Percentiles rank a stretch among this genome's conserved stretches.
phyloP scores from a whole-genome alignment of 768 basidiomycete genomes.

The Crassisporium funariophilum region DNA sequence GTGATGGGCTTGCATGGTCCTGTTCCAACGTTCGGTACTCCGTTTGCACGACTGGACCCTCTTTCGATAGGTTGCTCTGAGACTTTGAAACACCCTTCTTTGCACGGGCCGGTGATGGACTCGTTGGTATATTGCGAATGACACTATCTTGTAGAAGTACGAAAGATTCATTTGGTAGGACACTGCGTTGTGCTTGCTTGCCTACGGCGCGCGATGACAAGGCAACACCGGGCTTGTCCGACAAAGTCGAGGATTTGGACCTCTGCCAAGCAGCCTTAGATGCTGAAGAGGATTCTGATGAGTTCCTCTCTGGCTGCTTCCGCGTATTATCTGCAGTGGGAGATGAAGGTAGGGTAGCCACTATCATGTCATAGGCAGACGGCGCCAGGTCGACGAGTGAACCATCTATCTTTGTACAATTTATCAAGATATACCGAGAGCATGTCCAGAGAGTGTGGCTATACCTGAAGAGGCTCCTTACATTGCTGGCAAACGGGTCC shows the following conservation, averaged over 20 bases:
- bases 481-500: conserved; percentile 80
- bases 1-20: conserved; percentile 65
- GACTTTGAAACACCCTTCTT: conserved; percentile 48
- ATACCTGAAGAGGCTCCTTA: conserved; percentile 86
- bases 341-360: conserved; percentile 62
- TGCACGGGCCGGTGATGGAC: conserved; percentile 35
- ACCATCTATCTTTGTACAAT: conserved; percentile 68
- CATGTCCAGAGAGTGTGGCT: conserved; percentile 9
- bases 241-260: conserved; percentile 43
- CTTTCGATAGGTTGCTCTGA: conserved; percentile 27
- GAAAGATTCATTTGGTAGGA: conserved; percentile 83
- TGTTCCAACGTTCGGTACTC: conserved; percentile 43
- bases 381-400: conserved; percentile 87
- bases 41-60: conserved; percentile 25
- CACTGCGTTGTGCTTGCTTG: conserved; percentile 58
- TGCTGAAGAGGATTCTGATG: conserved; percentile 49
- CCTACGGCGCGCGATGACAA: conserved; percentile 59
- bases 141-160: conserved; percentile 87
- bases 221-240: conserved; percentile 33
- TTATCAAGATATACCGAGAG: conserved; percentile 16
- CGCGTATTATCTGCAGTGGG: conserved; percentile 32
- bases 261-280: conserved; percentile 68
- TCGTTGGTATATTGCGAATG: conserved; percentile 65
- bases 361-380: conserved; percentile 86
- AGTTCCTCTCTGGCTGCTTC: conserved; percentile 38